Evolutionary conservation across 345 rosid species (phyloP), one percentile per base, ranked within the genome.

Genomic region (Gossypium herbaceum): DNA sequence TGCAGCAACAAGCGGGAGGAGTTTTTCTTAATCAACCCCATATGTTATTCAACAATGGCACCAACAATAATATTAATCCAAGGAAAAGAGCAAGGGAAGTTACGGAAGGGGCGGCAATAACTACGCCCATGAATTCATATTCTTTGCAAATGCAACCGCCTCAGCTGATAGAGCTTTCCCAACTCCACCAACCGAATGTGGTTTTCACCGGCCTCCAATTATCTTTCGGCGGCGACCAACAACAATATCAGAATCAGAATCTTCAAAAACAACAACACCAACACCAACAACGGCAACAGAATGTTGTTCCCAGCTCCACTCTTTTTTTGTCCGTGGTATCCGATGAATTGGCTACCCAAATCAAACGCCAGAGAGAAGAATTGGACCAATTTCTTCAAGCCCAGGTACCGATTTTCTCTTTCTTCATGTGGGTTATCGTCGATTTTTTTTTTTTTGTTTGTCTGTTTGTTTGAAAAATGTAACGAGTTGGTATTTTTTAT

Each of bases 121-220:
- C 80, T 16, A 62, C 77, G 41, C 81, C 76, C 20, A 68, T 73
- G 60, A 76, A 86, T 68, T 76, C 78, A 8, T 82, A 80, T 45
- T 78, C 84, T 64, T 44, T 84, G 78, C 89, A 85, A 71, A 60
- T 83, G 45, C 89, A 87, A 70, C 74, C 87, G 67, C 76, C 86
- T 45, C 94, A 86, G 76, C 50, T 88, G 15, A 79, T 90, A 60
- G 85, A 84, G 73, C 84, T 87, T 47, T 82, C 90, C 52, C 91
- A 82, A 76, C 88, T 88, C 56, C 92, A 82, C 16, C 84, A 81
- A 50, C 79, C 84, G 73, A 88, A 86, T 82, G 88, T 85, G 16
- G 92, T 94, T 71, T 94, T 97, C 41, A 94, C 94, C 11, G 98
- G 97, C 44, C 91, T 91, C 76, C 88, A 84, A 0, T 85, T 93